These are phyloP conservation scores for Glycyrrhiza uralensis DNA, from an alignment of 306 rosid genomes.

Conservation along the genomic window DNA sequence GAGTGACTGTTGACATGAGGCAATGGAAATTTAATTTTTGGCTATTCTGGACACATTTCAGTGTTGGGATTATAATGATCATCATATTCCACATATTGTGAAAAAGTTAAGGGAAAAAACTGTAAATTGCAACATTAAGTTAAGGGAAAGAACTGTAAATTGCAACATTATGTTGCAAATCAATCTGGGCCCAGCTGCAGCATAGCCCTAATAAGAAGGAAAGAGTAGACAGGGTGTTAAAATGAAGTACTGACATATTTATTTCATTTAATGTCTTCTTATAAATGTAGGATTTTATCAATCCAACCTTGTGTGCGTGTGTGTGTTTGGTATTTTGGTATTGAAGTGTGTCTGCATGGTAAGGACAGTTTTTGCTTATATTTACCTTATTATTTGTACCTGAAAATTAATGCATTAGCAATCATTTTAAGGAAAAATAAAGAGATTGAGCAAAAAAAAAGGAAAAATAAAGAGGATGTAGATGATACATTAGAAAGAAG, in stretches of 20 bases:
- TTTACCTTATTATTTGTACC: background rate
- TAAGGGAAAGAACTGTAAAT: background rate
- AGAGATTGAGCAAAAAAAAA: too few species aligned
- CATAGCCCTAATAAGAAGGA: background rate
- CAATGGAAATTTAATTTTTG: constrained; percentile 20
- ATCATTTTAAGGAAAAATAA: constrained; percentile 1
- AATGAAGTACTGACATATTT: too few species aligned
- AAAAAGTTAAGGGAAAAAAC: background rate
- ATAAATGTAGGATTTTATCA: background rate
- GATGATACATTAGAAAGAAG: background rate
- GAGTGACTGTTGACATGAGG: constrained; percentile 34
- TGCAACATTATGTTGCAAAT: background rate
- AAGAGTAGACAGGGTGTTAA: too few species aligned
- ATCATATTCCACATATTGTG: background rate
- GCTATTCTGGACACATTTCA: background rate
- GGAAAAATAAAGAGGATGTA: background rate
- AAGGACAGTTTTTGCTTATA: background rate
- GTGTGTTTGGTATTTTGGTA: background rate
- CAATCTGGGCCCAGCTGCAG: background rate
- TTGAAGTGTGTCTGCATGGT: background rate
- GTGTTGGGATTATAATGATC: background rate
- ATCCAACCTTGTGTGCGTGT: background rate
- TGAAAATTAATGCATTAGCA: background rate
- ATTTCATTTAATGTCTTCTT: too few species aligned
- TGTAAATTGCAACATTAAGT: background rate